phyloP scores from a whole-genome alignment of 331 rosid genomes.

The Quercus phellos region DNA sequence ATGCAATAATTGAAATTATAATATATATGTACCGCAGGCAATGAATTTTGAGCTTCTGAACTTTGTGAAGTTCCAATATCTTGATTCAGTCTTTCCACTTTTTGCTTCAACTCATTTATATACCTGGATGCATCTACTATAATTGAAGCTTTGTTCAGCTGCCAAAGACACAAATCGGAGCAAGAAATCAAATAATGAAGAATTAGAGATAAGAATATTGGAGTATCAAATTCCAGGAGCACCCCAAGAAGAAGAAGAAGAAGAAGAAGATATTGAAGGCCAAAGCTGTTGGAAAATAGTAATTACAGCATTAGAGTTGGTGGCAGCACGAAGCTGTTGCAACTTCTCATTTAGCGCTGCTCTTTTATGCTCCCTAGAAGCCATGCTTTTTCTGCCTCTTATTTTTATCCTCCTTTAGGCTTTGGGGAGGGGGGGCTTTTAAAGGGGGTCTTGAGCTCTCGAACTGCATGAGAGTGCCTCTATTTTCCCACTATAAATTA shows the following conservation, averaged over 20 bases:
- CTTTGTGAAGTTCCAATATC: conserved; percentile 35
- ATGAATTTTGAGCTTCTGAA: conserved; percentile 31
- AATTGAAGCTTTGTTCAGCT: conserved; percentile 61
- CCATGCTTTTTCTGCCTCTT: conserved; percentile 43
- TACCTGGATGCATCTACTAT: conserved; percentile 64
- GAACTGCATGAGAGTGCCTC: conserved; percentile 18
- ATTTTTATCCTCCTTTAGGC: background rate
- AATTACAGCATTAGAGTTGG: conserved; percentile 72
- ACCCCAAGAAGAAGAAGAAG: too few relatives aligned
- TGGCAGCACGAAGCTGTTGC: conserved; percentile 55
- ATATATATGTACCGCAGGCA: conserved; percentile 39
- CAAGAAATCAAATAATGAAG: background rate
- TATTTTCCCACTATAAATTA: conserved; percentile 25
- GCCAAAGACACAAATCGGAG: conserved; percentile 1
- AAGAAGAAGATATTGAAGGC: background rate
- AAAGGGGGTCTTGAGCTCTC: conserved; percentile 29
- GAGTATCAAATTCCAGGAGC: too few relatives aligned
- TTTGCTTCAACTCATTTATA: conserved; percentile 59
- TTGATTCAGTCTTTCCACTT: conserved; percentile 44
- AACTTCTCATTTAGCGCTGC: conserved; percentile 36
- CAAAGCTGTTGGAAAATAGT: background rate
- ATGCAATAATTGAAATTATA: background rate
- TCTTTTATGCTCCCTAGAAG: conserved; percentile 44
- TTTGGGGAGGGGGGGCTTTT: background rate
- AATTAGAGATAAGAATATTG: background rate